Evolutionary conservation across 257 asterid species (phyloP).

Genomic region (Solanum virginianum): DNA sequence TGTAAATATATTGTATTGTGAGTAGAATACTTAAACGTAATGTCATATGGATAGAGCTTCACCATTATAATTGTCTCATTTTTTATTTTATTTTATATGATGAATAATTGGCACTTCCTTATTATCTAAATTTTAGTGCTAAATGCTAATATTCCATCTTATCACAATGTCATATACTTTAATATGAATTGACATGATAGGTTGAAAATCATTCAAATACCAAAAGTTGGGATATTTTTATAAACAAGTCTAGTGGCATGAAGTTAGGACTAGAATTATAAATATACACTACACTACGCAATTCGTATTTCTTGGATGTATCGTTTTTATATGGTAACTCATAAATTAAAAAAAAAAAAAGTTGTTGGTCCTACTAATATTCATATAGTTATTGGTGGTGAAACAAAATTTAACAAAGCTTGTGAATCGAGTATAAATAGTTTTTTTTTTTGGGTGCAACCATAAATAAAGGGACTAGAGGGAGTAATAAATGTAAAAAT

Average conservation of each 20-base stretch:
- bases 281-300: too few relatives aligned
- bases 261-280: background rate
- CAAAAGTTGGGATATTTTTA: too few relatives aligned
- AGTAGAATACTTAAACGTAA: background rate
- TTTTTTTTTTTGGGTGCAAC: too few relatives aligned
- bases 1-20: background rate
- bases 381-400: too few relatives aligned
- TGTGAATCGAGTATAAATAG: too few relatives aligned
- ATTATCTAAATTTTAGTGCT: background rate
- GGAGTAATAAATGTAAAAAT: background rate
- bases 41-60: background rate
- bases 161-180: background rate
- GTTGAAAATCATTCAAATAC: background rate
- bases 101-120: background rate
- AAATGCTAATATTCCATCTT: background rate
- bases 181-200: background rate
- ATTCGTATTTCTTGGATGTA: too few relatives aligned
- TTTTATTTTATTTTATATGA: background rate
- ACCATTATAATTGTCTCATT: background rate
- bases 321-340: too few relatives aligned
- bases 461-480: too few relatives aligned
- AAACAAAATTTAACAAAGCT: too few relatives aligned
- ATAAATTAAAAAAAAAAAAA: too few relatives aligned
- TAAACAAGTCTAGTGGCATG: background rate
- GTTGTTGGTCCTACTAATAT: too few relatives aligned